Evolutionary conservation across 2,329 filamentous ascomycete genomes (phyloP).

Genomic region (Aureobasidium sp.): DNA sequence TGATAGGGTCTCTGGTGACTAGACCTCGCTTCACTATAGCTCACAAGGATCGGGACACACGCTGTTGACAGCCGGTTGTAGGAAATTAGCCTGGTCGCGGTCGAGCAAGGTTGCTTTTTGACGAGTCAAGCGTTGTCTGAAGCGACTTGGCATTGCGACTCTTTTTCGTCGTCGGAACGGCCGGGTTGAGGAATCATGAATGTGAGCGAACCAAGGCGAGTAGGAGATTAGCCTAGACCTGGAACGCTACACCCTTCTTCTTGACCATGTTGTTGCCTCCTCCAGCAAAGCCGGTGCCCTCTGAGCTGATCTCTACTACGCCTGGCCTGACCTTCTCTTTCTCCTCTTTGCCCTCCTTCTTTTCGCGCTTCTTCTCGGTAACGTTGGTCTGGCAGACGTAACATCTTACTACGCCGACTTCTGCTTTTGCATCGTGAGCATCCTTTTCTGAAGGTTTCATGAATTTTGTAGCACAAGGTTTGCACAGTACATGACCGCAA

Average conservation of each 20-base stretch:
- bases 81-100: not conserved
- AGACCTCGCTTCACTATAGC: not conserved
- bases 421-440: slow-evolving; percentile 52
- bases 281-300: slow-evolving; percentile 88
- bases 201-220: not conserved
- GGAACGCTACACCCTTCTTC: slow-evolving; percentile 72
- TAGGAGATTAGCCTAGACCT: slow-evolving; percentile 49
- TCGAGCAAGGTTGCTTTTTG: not conserved
- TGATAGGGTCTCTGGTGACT: not conserved
- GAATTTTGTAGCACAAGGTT: slow-evolving; percentile 76
- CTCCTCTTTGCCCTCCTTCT: slow-evolving; percentile 32
- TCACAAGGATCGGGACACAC: not conserved
- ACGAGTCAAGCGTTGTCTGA: not conserved
- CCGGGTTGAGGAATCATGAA: not conserved
- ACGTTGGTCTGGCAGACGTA: slow-evolving; percentile 83
- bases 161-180: not conserved
- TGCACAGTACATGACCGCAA: slow-evolving; percentile 88
- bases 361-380: slow-evolving; percentile 35
- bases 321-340: slow-evolving; percentile 61
- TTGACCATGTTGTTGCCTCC: slow-evolving; percentile 78
- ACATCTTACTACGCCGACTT: slow-evolving; percentile 56
- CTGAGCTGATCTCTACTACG: slow-evolving; percentile 70
- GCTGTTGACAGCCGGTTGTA: not conserved
- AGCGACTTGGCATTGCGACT: slow-evolving; percentile 4
- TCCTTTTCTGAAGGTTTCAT: slow-evolving; percentile 54